phyloP scores from a whole-genome alignment of 768 basidiomycete genomes.

The Hydnum rufescens region DNA sequence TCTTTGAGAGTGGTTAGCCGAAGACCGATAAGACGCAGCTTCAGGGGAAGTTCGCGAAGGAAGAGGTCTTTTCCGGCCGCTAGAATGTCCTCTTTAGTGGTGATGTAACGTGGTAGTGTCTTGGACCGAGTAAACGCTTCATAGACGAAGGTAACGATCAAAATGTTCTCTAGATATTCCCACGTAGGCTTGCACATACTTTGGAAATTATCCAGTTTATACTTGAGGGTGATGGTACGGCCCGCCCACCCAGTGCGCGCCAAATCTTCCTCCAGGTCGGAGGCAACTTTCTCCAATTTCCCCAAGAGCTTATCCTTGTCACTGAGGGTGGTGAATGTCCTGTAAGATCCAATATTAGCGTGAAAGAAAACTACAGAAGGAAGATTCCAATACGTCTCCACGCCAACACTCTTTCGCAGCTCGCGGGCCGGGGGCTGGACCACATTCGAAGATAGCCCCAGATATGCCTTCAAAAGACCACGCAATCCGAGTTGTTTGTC shows the following conservation, averaged over 20 bases:
- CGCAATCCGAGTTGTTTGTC: conserved; percentile 47
- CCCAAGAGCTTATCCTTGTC: conserved; percentile 46
- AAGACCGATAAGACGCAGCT: conserved; percentile 70
- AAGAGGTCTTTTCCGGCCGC: conserved; percentile 67
- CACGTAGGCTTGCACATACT: conserved; percentile 26
- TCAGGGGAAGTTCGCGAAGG: conserved; percentile 57
- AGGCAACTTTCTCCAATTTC: conserved; percentile 65
- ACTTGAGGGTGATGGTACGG: conserved; percentile 78
- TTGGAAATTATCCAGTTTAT: conserved; percentile 81
- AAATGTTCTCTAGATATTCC: too few relatives aligned
- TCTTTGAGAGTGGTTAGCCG: conserved; percentile 82
- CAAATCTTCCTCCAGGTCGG: conserved; percentile 69
- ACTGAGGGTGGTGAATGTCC: conserved; percentile 55
- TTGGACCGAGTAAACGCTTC: conserved; percentile 67
- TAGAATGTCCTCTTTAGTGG: conserved; percentile 58
- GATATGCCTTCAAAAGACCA: conserved; percentile 57
- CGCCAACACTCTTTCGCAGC: conserved; percentile 81
- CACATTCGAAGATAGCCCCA: conserved; percentile 71
- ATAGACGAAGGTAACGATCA: too few relatives aligned
- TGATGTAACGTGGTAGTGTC: conserved; percentile 58
- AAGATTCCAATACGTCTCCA: conserved; percentile 41
- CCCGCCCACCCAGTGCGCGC: conserved; percentile 62
- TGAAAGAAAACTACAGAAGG: background rate
- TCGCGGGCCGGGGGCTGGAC: conserved; percentile 60
- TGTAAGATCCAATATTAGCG: conserved; percentile 16